phyloP scores from a whole-genome alignment of 2,329 filamentous ascomycete species.

The Lasiodiplodia theobromae region DNA sequence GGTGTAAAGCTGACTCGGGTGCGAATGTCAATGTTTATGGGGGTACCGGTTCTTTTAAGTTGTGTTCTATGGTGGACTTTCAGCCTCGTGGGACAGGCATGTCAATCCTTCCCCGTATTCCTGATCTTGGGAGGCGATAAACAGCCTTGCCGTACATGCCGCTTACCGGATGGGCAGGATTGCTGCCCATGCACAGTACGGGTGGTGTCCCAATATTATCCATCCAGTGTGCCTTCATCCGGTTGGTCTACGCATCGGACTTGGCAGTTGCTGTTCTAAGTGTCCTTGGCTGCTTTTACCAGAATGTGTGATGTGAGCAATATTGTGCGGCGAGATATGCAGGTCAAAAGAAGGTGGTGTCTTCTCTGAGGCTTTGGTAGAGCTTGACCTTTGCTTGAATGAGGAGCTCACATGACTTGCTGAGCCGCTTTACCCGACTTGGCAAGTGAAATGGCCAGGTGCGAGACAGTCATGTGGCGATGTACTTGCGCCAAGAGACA shows the following conservation, averaged over 20 bases:
- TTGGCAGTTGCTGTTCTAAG: background rate
- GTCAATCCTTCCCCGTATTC: conserved; percentile 7
- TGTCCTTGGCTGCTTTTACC: too few relatives aligned
- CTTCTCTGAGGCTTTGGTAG: conserved; percentile 2
- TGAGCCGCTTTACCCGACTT: conserved; percentile 21
- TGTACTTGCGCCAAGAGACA: conserved; percentile 1
- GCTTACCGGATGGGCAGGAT: background rate
- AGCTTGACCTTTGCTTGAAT: conserved; percentile 2
- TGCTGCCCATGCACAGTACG: background rate
- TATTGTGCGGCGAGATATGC: background rate
- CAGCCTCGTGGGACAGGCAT: conserved; percentile 14
- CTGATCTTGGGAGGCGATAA: background rate
- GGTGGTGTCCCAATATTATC: background rate
- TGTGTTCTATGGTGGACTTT: background rate
- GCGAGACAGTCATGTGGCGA: background rate
- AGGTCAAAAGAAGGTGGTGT: background rate
- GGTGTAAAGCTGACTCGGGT: background rate
- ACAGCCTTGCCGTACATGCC: background rate
- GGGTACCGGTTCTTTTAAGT: background rate
- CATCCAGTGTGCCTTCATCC: background rate
- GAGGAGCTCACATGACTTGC: background rate
- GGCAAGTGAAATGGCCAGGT: background rate
- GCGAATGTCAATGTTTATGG: background rate
- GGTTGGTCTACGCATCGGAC: background rate
- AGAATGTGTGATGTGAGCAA: background rate